Evolutionary conservation across 768 basidiomycete species (phyloP), one percentile per base, ranked within the genome.

Genomic region (Epithele typhae): DNA sequence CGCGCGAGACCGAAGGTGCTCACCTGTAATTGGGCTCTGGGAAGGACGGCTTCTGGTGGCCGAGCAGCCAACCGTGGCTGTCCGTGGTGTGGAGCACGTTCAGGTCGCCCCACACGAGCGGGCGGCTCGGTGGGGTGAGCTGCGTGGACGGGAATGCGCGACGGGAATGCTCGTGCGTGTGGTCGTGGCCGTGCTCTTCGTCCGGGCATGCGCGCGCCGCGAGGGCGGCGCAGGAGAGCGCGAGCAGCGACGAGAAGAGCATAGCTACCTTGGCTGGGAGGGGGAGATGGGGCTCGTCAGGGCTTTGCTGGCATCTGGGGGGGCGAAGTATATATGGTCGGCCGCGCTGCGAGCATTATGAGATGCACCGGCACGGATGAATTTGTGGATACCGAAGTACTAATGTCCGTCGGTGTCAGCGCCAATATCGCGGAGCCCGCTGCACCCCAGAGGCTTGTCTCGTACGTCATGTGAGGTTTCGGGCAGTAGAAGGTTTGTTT

Each of bases 61-160:
- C 92, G 32, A 92, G 72, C 3, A 93, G 69, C 84, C 84, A 85
- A 22, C 84, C 79, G 67, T 87, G 84, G 33, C 79, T 86, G 63
- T 93, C 91, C 0, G 92, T 93, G 3, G 90, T 92, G 57, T 84
- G 81, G 37, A 93, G 74, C 56, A 93, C 77, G 60, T 94, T 94
- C 45, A 94, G 74, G 58, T 93, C 89, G 17, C 84, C 81, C 92
- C 92, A 93, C 43, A 79, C 77, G 12, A 95, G 73, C 21, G 79
- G 76, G 17, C 82, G 71, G 46, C 76, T 75, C 4, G 91, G 91
- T 15, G 72, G 72, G 0, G 79, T 68, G 25, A 82, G 62, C 12
- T 67, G 67, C 14, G 65, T 52, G 37, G 70, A 63, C 0, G 76
- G 72, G 41, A 66, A 62, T 40, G 69, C 67, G 43, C 74, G 69